Evolutionary conservation across 139 green algal genomes (phyloP), one percentile per base, ranked within the genome.

Genomic region (Chlamydomonas eustigma): DNA sequence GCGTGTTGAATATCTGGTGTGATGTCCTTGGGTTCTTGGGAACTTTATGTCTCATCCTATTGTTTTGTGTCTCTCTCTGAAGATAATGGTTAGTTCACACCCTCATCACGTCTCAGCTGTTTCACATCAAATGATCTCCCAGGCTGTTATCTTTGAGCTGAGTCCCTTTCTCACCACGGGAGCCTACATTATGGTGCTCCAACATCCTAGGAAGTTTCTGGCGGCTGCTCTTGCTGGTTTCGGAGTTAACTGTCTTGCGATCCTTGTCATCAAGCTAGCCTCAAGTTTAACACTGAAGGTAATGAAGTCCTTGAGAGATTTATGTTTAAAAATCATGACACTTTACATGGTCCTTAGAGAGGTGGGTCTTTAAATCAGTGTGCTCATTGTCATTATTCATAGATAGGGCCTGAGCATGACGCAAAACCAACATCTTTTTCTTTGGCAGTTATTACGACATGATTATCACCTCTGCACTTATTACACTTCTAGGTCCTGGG

Each of bases 221-320:
- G 35, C 63, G 2, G 89, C 88, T 0, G 91, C 91, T 0, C 76
- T 52, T 39, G 84, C 92, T 77, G 91, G 91, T 38, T 96, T 96
- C 76, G 71, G 37, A 12, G 90, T 94, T 33, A 96, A 95, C 75
- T 63, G 77, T 1, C 77, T 94, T 39, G 88, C 91, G 0, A 93
- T 94, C 73, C 76, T 88, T 35, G 88, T 94, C 69, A 96, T 96
- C 73, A 89, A 93, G 75, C 64, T 86, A 0, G 82, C 88, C 1
- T 76, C 51, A 4, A 89, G 81, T 1, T 85, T 96, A 5, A 96
- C 91, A 0, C 87, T 96, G 35, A 96, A 94, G 82, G 91, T 85
- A n/a, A n/a, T n/a, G n/a, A n/a, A n/a, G n/a, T n/a, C n/a, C n/a
- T n/a, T n/a, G n/a, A n/a, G n/a, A n/a, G n/a, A n/a, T n/a, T n/a